A percentile compares a stretch with the other conserved stretches of the same genome.
phyloP scores from a whole-genome alignment of 164 flowering plant species.

The Tinospora cordifolia region DNA sequence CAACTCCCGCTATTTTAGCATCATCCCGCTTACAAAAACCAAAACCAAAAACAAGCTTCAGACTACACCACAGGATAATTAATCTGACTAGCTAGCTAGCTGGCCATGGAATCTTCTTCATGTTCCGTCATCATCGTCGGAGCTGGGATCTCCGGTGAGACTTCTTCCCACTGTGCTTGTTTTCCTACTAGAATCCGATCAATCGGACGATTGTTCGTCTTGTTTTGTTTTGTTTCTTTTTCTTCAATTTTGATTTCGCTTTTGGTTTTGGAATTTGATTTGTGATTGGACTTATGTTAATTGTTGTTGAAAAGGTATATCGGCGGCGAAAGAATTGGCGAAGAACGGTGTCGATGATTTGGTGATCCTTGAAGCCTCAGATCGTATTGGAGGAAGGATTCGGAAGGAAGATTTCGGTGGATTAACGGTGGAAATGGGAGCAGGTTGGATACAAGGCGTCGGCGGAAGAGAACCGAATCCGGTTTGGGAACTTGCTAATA shows the following conservation, averaged over 20 bases:
- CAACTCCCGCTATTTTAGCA: slow-evolving; percentile 29
- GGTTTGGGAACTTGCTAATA: slow-evolving; percentile 70
- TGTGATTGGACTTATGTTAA: too few species aligned
- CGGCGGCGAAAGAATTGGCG: slow-evolving; percentile 75
- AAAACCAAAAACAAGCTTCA: too few species aligned
- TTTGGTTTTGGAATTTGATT: not conserved
- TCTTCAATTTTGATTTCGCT: not conserved
- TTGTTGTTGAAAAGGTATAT: slow-evolving; percentile 38
- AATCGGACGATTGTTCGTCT: not conserved
- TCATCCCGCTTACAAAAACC: not conserved
- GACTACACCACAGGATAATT: too few species aligned
- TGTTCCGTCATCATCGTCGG: slow-evolving; percentile 76
- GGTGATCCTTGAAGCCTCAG: slow-evolving; percentile 74
- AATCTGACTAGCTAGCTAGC: slow-evolving; percentile 7
- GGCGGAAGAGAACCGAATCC: slow-evolving; percentile 80
- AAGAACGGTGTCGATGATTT: slow-evolving; percentile 72
- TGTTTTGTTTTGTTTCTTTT: not conserved
- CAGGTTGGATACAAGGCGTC: slow-evolving; percentile 91
- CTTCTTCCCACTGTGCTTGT: not conserved
- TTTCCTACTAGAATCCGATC: slow-evolving; percentile 4
- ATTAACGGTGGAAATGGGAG: slow-evolving; percentile 77
- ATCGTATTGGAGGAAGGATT: slow-evolving; percentile 81
- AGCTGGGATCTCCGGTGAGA: slow-evolving; percentile 77
- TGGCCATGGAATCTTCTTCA: slow-evolving; percentile 45
- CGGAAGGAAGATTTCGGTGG: slow-evolving; percentile 64